Evolutionary conservation across 2,329 filamentous ascomycete species (phyloP), one percentile per base, ranked within the genome.

Genomic region (Ceratocystis cubensis): DNA sequence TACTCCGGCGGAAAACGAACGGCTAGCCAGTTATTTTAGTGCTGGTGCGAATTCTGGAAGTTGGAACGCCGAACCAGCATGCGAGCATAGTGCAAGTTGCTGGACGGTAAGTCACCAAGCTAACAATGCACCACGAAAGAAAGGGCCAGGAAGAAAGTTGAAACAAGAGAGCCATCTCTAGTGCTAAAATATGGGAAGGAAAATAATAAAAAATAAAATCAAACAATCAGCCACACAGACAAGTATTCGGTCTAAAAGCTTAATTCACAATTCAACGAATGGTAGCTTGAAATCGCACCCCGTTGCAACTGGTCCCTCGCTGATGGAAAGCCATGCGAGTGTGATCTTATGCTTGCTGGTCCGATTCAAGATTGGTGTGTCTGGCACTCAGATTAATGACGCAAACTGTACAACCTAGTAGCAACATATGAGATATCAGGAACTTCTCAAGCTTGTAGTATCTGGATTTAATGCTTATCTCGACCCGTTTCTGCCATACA

Each of bases 11-110:
- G 53, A 44, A 65, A 56, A 45, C 48, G 48, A 41, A 37, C 17
- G 63, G 56, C 28, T 33, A 61, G 53, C 37, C 28, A 41, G 45
- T 50, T 66, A 33, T 66, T 46, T 37, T 61, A 62, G 56, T 33
- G 57, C 46, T 53, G 28, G 20, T 41, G 30, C 30, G 20, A 41
- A 28, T 62, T 10, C 45, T 13, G 33, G 41, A 20, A 28, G 37
- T 41, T 45, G 59, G 59, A 45, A 62, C 53, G 53, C 28, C 37
- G 37, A 41, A 15, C 53, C 53, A 57, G 28, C 53, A 28, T 57
- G 53, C 28, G 25, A 17, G 15, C 53, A 57, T 28, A 33, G 53
- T 57, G 10, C 53, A 30, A 15, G 37, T 15, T 50, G 53, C 53
- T 57, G 53, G 13, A 41, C 17, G 53, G 17, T 17, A 57, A 57